phyloP scores from a whole-genome alignment of 139 green algal species.

The Tetraselmis striata region DNA sequence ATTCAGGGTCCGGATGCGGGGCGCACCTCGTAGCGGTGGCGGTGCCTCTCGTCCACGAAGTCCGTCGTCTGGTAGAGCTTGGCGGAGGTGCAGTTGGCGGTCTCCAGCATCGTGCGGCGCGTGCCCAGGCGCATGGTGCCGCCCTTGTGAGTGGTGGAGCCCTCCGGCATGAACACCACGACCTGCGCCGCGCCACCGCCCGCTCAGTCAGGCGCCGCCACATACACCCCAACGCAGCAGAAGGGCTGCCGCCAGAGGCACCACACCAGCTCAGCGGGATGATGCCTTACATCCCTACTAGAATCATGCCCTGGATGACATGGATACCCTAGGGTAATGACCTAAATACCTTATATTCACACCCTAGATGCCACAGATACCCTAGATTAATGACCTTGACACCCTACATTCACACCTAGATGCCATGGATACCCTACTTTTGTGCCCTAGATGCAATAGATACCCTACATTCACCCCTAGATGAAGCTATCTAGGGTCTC shows the following conservation, averaged over 20 bases:
- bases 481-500: no score
- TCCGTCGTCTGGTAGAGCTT: conserved; percentile 80
- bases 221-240: not conserved
- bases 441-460: no score
- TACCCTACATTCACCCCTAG: no score
- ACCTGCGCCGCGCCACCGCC: not conserved
- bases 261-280: no score
- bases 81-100: conserved; percentile 77
- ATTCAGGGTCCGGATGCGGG: not conserved
- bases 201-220: not conserved
- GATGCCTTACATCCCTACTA: no score
- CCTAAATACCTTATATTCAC: no score
- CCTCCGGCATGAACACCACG: conserved; percentile 4
- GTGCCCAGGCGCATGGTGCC: conserved; percentile 96
- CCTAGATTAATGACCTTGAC: no score
- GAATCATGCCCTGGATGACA: no score
- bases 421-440: no score
- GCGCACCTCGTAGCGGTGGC: conserved; percentile 66
- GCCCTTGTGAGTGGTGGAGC: conserved; percentile 83
- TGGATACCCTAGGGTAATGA: no score
- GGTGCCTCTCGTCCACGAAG: conserved; percentile 88
- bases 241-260: not conserved
- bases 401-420: no score
- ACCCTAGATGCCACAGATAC: no score
- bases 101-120: conserved; percentile 83